These are phyloP conservation scores for Carex arenaria DNA, from an alignment of 202 grass and related monocot species.

Conservation along the genomic window DNA sequence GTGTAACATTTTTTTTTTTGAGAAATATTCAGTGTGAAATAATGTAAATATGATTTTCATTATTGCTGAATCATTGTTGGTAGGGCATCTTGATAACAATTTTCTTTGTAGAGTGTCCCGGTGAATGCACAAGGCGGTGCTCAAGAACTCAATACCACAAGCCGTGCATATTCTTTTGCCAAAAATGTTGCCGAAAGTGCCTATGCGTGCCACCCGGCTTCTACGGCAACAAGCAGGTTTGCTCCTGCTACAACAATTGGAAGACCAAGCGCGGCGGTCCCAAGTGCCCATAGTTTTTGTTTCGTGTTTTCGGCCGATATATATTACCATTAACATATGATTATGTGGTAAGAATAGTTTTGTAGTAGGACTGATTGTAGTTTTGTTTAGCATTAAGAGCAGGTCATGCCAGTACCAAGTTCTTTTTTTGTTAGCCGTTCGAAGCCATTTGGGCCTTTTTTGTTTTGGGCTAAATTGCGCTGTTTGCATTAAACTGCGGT, in stretches of 20 bases:
- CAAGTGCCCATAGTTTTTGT: conserved; percentile 37
- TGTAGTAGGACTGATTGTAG: background rate
- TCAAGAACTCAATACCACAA: conserved; percentile 45
- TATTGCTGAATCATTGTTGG: background rate
- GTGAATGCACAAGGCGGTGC: conserved; percentile 38
- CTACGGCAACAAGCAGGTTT: conserved; percentile 44
- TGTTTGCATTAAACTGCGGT: too few relatives aligned
- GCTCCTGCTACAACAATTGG: conserved; percentile 58
- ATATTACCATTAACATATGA: background rate
- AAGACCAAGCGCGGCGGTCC: conserved; percentile 54
- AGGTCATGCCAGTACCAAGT: background rate
- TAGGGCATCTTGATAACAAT: background rate
- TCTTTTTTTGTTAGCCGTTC: too few relatives aligned
- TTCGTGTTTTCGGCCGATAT: background rate
- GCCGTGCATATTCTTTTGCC: conserved; percentile 57
- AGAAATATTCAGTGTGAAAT: background rate
- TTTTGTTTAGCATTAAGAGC: background rate
- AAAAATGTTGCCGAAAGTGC: conserved; percentile 52
- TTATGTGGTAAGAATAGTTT: background rate
- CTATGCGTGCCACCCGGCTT: conserved; percentile 46
- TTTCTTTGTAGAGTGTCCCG: conserved; percentile 22
- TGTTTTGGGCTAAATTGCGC: too few relatives aligned
- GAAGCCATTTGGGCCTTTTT: too few relatives aligned
- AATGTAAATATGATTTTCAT: background rate
- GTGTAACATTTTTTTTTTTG: too few relatives aligned